phyloP scores from a whole-genome alignment of 768 basidiomycete genomes.

The Psilocybe subaeruginosa region DNA sequence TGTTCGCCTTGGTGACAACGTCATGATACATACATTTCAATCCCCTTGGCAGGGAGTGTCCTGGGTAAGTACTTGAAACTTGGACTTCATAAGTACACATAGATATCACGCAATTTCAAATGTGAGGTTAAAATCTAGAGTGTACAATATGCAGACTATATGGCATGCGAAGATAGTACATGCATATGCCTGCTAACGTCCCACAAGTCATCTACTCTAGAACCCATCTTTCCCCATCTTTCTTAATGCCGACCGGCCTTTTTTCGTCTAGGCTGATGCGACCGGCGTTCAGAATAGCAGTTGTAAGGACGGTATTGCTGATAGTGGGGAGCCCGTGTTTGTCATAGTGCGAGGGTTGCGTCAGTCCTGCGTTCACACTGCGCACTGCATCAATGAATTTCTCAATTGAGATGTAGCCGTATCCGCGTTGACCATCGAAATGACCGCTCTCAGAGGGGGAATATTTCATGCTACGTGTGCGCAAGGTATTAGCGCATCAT shows the following conservation, averaged over 20 bases:
- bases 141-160: too few species aligned
- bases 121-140: neutral
- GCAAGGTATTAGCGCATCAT: constrained; percentile 10
- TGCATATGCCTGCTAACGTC: neutral
- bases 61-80: neutral
- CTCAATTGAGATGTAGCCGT: constrained; percentile 90
- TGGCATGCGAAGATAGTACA: too few species aligned
- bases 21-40: neutral
- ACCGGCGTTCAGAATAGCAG: constrained; percentile 89
- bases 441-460: constrained; percentile 89
- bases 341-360: constrained; percentile 77
- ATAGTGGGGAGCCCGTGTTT: constrained; percentile 84
- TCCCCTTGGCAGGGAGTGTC: neutral
- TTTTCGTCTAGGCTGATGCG: constrained; percentile 91
- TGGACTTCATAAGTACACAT: neutral
- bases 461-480: constrained; percentile 80
- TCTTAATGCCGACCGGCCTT: constrained; percentile 78
- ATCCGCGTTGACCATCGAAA: constrained; percentile 94
- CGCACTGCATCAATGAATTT: constrained; percentile 88
- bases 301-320: constrained; percentile 84
- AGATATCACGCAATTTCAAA: constrained; percentile 1
- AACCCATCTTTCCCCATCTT: constrained; percentile 64
- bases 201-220: constrained; percentile 49
- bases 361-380: constrained; percentile 71
- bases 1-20: too few species aligned